Evolutionary conservation across 192 early-diverging fungal species (phyloP), one percentile per base, ranked within the genome.

Genomic region (Coemansia sp.): DNA sequence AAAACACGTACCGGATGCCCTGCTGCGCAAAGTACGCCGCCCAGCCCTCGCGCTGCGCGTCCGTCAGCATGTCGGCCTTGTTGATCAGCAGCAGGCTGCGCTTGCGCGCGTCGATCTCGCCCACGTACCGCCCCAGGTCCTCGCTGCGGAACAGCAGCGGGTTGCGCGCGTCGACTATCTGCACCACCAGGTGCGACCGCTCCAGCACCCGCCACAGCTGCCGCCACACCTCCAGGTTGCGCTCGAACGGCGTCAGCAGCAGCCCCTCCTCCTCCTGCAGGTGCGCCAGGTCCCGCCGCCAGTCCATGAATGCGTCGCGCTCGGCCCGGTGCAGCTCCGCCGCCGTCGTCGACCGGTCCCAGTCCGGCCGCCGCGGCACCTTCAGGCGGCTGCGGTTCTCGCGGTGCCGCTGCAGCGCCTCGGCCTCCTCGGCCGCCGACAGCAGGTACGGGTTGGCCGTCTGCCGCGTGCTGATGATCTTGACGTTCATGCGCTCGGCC

Each of bases 191-290:
- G 54, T 96, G 87, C 22, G 93, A 95, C 42, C 92, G 81, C 75
- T 99, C 97, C 59, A 98, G 90, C 38, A 99, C 97, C 26, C 97
- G 85, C 97, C 97, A 99, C 27, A 99, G 81, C 68, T 99, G 97
- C 46, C 95, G 81, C 96, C 96, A 99, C 21, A 99, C 90, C 76
- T 99, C 97, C 19, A 99, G 54, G 74, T 99, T 99, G 43, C 94
- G 86, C 78, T 99, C 97, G 54, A 94, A 99, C 25, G 97, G 97
- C 15, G 97, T 99, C 71, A 99, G 69, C 42, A 99, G 57, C 17
- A 99, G 69, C 0, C 91, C 90, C 60, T 97, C 89, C 14, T 92
- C 85, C 58, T 99, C 97, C 63, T 97, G 89, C 45, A 99, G 70
- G 75, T 65, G 62, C 20, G 90, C 92, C 58, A 94, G 82, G 11